A percentile compares a stretch with the other conserved stretches of the same genome.
Evolutionary conservation across 176 grass and related monocot species (phyloP).

Genomic region (Canna indica): DNA sequence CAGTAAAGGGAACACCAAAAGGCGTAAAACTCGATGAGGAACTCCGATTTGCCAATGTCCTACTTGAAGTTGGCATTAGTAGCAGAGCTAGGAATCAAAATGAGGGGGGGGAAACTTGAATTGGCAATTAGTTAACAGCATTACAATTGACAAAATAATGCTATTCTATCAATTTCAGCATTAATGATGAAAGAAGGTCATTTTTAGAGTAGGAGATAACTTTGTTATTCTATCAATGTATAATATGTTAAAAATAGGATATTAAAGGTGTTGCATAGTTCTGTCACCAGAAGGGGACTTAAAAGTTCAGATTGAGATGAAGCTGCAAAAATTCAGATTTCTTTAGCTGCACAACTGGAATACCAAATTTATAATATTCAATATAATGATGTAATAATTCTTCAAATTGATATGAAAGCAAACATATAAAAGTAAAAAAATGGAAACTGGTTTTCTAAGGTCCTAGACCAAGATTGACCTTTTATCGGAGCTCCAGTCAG

Average conservation of each 20-base stretch:
- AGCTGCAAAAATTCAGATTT: slow-evolving; percentile 39
- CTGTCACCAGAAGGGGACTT: slow-evolving; percentile 90
- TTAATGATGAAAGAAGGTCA: neutral
- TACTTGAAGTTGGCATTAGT: no score
- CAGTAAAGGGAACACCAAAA: no score
- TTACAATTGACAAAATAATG: no score
- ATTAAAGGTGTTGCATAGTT: slow-evolving; percentile 31
- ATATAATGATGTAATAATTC: neutral
- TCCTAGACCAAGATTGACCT: slow-evolving; percentile 28
- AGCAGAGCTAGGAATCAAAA: no score
- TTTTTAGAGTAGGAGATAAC: neutral
- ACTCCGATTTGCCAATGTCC: no score
- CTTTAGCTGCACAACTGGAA: slow-evolving; percentile 6
- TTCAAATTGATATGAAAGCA: neutral
- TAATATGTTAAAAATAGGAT: neutral
- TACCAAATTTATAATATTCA: neutral
- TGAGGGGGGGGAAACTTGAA: no score
- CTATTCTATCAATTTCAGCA: slow-evolving; percentile 2
- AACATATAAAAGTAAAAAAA: neutral
- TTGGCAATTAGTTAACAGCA: no score
- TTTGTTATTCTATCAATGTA: neutral
- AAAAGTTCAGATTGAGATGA: slow-evolving; percentile 78
- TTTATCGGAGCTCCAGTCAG: slow-evolving; percentile 80
- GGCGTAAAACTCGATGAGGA: no score
- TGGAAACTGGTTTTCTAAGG: neutral